phyloP scores from a whole-genome alignment of 805 yeast genomes.

The Sugiyamaella valdiviana region DNA sequence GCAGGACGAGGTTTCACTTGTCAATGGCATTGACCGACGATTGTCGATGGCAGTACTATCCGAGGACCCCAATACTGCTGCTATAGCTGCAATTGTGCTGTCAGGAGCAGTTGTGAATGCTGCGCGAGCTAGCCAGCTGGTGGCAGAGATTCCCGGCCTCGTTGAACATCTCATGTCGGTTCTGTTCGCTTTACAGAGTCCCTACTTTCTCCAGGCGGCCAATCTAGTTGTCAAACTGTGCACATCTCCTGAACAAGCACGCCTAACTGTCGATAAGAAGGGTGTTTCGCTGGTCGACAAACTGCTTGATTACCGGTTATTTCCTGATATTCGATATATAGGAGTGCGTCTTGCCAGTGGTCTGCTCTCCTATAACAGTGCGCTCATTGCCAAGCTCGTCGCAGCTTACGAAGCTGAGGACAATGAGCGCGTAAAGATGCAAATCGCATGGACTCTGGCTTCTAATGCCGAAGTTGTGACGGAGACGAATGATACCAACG shows the following conservation, averaged over 20 bases:
- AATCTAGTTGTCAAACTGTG: neutral
- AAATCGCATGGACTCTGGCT: neutral
- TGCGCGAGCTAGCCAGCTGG: neutral
- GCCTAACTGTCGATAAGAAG: neutral
- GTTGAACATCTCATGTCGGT: neutral
- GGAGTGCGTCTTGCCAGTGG: constrained; percentile 13
- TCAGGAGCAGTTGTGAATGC: neutral
- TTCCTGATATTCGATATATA: constrained; percentile 10
- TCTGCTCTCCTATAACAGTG: constrained; percentile 1
- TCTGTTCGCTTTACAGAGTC: neutral
- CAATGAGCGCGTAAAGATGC: neutral
- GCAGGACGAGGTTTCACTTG: too few relatives aligned
- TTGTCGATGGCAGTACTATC: neutral
- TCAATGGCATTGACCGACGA: neutral
- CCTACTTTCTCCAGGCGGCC: neutral
- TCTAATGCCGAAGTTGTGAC: neutral
- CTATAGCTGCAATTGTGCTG: neutral
- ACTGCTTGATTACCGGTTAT: constrained; percentile 6
- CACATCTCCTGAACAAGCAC: neutral
- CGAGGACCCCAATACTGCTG: neutral
- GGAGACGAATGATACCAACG: too few relatives aligned
- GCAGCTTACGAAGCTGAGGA: neutral
- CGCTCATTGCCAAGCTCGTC: neutral
- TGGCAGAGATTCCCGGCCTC: neutral
- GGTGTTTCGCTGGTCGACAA: constrained; percentile 10